phyloP scores from a whole-genome alignment of 2,329 filamentous ascomycete species.

The Cercospora janseana region DNA sequence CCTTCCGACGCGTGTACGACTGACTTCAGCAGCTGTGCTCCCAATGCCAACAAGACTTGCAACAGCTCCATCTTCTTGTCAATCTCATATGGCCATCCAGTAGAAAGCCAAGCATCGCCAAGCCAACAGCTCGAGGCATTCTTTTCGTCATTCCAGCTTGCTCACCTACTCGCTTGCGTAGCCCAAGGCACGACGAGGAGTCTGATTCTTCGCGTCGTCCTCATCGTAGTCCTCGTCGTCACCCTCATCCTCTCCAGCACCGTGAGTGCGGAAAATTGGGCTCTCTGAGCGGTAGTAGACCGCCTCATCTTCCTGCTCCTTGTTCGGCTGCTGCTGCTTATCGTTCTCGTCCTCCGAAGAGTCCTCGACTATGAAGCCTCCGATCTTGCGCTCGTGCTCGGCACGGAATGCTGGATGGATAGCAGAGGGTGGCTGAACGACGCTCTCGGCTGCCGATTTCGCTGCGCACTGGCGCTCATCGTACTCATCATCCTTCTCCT shows the following conservation, averaged over 20 bases:
- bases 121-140: too few relatives aligned
- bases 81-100: too few relatives aligned
- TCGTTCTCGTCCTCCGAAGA: slow-evolving; percentile 1
- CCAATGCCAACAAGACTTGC: too few relatives aligned
- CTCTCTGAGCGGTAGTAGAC: neutral
- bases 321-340: slow-evolving; percentile 6
- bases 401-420: neutral
- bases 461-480: neutral
- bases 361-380: slow-evolving; percentile 4
- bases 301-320: neutral
- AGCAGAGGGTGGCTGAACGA: neutral
- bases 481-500: neutral
- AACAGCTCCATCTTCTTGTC: too few relatives aligned
- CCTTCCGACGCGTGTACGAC: too few relatives aligned
- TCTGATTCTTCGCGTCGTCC: neutral
- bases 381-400: neutral
- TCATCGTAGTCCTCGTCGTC: slow-evolving; percentile 4
- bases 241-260: slow-evolving; percentile 10
- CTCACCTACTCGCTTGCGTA: too few relatives aligned
- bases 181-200: too few relatives aligned
- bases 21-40: too few relatives aligned
- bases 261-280: slow-evolving; percentile 11
- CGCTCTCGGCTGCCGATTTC: neutral
- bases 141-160: too few relatives aligned
- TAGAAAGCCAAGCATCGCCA: too few relatives aligned